phyloP scores from a whole-genome alignment of 352 stramenopile genomes.

The Phytophthora brassicae region DNA sequence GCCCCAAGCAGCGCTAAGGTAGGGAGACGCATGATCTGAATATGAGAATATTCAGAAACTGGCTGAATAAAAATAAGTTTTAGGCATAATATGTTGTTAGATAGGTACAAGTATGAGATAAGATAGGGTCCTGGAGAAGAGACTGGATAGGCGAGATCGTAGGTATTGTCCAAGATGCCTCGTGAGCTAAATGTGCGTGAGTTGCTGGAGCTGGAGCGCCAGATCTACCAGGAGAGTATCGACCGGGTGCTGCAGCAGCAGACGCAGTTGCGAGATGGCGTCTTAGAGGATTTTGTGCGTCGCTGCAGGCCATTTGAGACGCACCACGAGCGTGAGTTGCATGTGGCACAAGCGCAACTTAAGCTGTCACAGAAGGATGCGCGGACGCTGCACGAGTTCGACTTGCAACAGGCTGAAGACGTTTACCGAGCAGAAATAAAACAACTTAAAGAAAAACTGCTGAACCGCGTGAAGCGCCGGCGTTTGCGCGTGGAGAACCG shows the following conservation, averaged over 20 bases:
- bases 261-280: conserved; percentile 44
- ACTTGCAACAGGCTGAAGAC: conserved; percentile 74
- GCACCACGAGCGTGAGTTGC: conserved; percentile 47
- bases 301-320: conserved; percentile 63
- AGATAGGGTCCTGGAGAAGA: not conserved
- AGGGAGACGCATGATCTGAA: conserved; percentile 25
- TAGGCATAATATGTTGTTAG: conserved; percentile 4
- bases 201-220: conserved; percentile 76
- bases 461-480: conserved; percentile 15
- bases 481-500: conserved; percentile 29
- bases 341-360: conserved; percentile 51
- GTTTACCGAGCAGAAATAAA: conserved; percentile 30
- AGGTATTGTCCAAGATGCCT: too few species aligned
- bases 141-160: too few species aligned
- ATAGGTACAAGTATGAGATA: not conserved
- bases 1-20: conserved; percentile 22
- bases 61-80: conserved; percentile 20
- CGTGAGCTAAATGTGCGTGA: conserved; percentile 58
- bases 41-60: conserved; percentile 21
- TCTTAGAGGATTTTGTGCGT: conserved; percentile 61
- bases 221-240: conserved; percentile 86
- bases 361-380: conserved; percentile 61
- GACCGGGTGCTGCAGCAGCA: conserved; percentile 56
- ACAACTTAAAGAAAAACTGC: conserved; percentile 32
- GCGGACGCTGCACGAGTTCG: conserved; percentile 64